A percentile compares a stretch with the other conserved stretches of the same genome.
Evolutionary conservation across 2,329 filamentous ascomycete genomes (phyloP).

Genomic region (Coniella lustricola): DNA sequence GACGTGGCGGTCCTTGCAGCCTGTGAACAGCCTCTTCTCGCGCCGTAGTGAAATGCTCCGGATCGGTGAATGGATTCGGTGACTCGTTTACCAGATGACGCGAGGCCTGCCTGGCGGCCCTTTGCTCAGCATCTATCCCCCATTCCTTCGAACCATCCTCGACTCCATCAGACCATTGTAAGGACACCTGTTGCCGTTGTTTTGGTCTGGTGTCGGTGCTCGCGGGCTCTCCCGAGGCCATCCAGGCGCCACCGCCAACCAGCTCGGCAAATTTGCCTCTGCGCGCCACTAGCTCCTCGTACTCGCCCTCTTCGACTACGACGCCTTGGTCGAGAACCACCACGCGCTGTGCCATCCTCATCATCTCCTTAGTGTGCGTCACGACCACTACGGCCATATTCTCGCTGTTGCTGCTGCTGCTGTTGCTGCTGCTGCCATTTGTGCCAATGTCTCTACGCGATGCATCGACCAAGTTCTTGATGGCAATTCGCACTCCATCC

Average conservation of each 20-base stretch:
- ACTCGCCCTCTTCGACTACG: conserved; percentile 62
- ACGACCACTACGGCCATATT: conserved; percentile 69
- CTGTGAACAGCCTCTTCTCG: no score
- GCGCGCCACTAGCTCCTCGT: conserved; percentile 47
- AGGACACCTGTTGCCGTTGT: no score
- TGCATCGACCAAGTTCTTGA: conserved; percentile 44
- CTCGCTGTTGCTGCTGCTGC: conserved; percentile 12
- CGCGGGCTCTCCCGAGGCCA: neutral
- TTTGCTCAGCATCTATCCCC: no score
- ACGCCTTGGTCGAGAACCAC: conserved; percentile 63
- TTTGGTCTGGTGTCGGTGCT: neutral
- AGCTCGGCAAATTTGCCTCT: conserved; percentile 42
- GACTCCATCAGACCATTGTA: no score
- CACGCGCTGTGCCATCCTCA: conserved; percentile 68
- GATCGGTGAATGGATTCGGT: no score
- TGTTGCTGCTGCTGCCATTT: neutral
- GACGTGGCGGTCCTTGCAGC: no score
- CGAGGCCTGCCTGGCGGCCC: no score
- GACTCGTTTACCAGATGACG: no score
- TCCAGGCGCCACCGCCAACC: conserved; percentile 28
- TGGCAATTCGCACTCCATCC: conserved; percentile 54
- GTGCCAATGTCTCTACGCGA: conserved; percentile 3
- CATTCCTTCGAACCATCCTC: no score
- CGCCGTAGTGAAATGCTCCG: no score
- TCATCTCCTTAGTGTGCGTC: conserved; percentile 81